Evolutionary conservation across 2,329 filamentous ascomycete species (phyloP).

Genomic region (Fusarium paranaense): DNA sequence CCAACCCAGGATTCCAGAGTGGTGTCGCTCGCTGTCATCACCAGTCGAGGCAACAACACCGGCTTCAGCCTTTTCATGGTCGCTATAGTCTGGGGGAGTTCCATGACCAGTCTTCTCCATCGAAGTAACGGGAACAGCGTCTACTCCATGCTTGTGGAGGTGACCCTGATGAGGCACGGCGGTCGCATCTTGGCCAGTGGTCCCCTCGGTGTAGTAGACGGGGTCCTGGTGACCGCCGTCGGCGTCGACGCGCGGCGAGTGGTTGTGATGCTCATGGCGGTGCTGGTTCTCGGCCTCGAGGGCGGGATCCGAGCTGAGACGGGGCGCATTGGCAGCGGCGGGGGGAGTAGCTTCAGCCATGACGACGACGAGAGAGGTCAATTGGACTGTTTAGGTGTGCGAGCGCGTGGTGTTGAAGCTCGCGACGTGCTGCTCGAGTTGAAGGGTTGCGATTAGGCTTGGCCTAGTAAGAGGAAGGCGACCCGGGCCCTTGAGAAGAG

Average conservation of each 20-base stretch:
- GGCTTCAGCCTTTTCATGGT: constrained; percentile 53
- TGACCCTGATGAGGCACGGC: constrained; percentile 51
- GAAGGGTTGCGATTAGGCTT: constrained; percentile 19
- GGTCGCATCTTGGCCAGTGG: constrained; percentile 48
- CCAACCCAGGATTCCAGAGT: constrained; percentile 41
- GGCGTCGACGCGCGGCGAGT: constrained; percentile 51
- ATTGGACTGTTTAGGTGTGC: not conserved
- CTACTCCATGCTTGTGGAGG: constrained; percentile 42
- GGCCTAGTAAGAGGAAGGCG: constrained; percentile 14
- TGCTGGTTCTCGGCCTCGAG: constrained; percentile 56
- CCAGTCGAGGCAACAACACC: constrained; percentile 47
- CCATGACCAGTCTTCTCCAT: constrained; percentile 3
- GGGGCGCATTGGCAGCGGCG: constrained; percentile 2
- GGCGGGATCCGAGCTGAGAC: constrained; percentile 41
- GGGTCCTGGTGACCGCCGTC: constrained; percentile 54
- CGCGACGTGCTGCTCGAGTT: not conserved
- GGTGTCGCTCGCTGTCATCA: constrained; percentile 35
- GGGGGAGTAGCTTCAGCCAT: constrained; percentile 35
- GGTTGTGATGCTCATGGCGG: constrained; percentile 57
- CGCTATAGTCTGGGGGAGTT: constrained; percentile 54
- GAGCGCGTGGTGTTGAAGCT: constrained; percentile 1
- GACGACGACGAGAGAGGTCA: not conserved
- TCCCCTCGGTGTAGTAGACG: constrained; percentile 61
- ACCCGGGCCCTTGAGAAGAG: constrained; percentile 1
- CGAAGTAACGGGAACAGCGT: constrained; percentile 17